Conservation (phyloP, 768 basidiomycete species). For the Piloderma croceum region DNA sequence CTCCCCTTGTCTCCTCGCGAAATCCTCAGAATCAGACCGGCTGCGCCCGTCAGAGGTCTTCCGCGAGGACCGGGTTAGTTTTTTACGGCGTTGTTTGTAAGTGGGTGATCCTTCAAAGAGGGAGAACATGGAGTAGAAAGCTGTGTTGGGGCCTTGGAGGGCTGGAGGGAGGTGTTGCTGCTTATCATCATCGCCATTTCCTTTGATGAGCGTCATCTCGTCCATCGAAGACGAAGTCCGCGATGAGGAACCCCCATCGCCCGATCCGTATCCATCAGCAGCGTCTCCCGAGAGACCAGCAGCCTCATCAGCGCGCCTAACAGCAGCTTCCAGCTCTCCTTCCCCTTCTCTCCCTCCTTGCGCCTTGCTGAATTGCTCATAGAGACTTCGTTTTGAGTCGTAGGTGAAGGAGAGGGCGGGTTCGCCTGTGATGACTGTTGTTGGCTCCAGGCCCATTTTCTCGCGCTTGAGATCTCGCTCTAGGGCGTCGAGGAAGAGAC, state of each 20-base stretch:
- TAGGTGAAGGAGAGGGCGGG: conserved; percentile 87
- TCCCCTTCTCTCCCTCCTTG: conserved; percentile 31
- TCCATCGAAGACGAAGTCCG: conserved; percentile 19
- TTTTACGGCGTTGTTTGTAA: conserved; percentile 88
- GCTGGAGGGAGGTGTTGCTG: conserved; percentile 14
- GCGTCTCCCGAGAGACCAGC: no score
- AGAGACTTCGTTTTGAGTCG: conserved; percentile 78
- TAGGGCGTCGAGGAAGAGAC: conserved; percentile 92
- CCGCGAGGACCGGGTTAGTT: conserved; percentile 39
- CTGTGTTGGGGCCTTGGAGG: conserved; percentile 28
- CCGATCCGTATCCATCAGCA: no score
- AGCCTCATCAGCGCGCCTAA: conserved; percentile 25
- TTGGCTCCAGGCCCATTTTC: conserved; percentile 83
- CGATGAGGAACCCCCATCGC: no score
- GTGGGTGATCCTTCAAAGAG: conserved; percentile 79
- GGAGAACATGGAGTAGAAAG: conserved; percentile 66
- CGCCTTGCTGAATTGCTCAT: conserved; percentile 74
- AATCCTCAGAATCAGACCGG: background rate
- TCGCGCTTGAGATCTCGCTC: conserved; percentile 95
- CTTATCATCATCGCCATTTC: no score
- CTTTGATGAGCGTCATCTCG: conserved; percentile 10
- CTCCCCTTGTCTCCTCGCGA: conserved; percentile 1
- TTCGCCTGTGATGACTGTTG: conserved; percentile 70
- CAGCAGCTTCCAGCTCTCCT: conserved; percentile 27
- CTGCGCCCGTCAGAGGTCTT: conserved; percentile 9